Evolutionary conservation across 2,329 filamentous ascomycete genomes (phyloP).

Genomic region (Claviceps pusilla): DNA sequence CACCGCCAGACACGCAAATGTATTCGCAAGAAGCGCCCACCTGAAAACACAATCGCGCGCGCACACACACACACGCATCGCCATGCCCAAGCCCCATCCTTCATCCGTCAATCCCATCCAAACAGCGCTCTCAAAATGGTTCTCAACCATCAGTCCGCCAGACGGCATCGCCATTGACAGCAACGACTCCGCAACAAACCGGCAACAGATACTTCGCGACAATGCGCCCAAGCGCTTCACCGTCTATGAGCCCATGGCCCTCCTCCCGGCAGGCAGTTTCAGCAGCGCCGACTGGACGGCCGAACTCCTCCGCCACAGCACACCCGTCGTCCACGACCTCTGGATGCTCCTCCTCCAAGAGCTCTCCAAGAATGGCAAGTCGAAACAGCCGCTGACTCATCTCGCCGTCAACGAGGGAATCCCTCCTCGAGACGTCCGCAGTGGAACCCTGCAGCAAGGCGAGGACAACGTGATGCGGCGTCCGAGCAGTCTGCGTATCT

Average conservation of each 20-base stretch:
- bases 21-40: neutral
- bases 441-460: neutral
- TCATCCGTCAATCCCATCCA: constrained; percentile 16
- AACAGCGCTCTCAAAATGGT: constrained; percentile 17
- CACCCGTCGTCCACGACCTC: constrained; percentile 19
- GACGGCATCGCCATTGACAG: neutral
- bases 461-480: constrained; percentile 57
- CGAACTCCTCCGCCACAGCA: constrained; percentile 16
- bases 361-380: constrained; percentile 27
- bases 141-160: constrained; percentile 6
- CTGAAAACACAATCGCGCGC: neutral
- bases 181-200: constrained; percentile 2
- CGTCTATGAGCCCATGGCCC: constrained; percentile 44
- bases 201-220: constrained; percentile 18
- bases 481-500: constrained; percentile 52
- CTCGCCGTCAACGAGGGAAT: constrained; percentile 49
- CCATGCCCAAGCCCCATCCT: constrained; percentile 14
- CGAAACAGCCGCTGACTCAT: constrained; percentile 30
- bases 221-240: constrained; percentile 42
- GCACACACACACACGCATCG: neutral
- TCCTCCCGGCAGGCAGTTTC: constrained; percentile 46
- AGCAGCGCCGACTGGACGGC: constrained; percentile 23
- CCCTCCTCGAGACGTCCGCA: constrained; percentile 24
- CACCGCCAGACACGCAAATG: neutral
- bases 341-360: constrained; percentile 34